Percentiles rank a stretch among this genome's conserved stretches.
phyloP scores from a whole-genome alignment of 106 monocot species.

The Apostasia ramifera region DNA sequence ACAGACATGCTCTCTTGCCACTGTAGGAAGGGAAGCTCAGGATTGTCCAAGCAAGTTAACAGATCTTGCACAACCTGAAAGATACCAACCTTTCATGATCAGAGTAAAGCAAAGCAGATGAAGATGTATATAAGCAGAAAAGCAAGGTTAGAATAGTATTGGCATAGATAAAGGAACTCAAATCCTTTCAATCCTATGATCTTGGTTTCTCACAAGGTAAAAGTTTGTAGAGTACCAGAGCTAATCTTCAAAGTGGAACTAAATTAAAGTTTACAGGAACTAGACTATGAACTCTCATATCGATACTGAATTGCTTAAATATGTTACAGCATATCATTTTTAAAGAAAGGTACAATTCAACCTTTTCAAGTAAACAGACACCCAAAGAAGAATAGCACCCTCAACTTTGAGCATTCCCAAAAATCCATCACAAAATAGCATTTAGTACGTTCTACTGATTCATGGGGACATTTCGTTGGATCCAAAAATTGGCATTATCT shows the following conservation, averaged over 20 bases:
- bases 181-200: not conserved
- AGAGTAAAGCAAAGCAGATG: not conserved
- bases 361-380: too few species aligned
- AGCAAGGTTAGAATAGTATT: not conserved
- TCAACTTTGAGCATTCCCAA: too few species aligned
- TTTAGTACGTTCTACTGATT: too few species aligned
- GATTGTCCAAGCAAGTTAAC: constrained; percentile 78
- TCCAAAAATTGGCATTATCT: too few species aligned
- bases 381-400: too few species aligned
- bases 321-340: not conserved
- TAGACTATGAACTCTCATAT: not conserved
- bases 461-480: too few species aligned
- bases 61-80: constrained; percentile 82
- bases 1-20: constrained; percentile 99
- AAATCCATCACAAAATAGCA: too few species aligned
- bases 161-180: not conserved
- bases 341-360: not conserved
- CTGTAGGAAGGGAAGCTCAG: constrained; percentile 92
- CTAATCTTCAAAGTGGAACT: not conserved
- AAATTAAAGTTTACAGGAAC: not conserved
- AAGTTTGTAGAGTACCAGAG: not conserved
- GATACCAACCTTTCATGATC: not conserved
- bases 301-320: not conserved
- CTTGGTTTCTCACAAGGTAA: not conserved
- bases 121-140: constrained; percentile 2